Evolutionary conservation across 768 basidiomycete species (phyloP).

Genomic region (Trametes elegans): DNA sequence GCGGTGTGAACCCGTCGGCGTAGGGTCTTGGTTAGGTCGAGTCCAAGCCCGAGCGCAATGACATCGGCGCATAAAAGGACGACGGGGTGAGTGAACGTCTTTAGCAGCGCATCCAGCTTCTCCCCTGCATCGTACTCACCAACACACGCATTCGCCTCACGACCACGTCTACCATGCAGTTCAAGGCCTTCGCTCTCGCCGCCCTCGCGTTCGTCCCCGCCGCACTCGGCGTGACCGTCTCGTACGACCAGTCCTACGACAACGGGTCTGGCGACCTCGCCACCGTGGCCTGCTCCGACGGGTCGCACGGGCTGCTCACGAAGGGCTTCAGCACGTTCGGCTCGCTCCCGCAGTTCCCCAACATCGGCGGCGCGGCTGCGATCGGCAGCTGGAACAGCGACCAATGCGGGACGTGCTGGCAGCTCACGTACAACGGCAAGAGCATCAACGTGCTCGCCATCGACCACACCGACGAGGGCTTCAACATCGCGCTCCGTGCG

Average conservation of each 20-base stretch:
- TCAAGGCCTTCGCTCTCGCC: slow-evolving; percentile 21
- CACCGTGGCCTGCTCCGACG: slow-evolving; percentile 50
- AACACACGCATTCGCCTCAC: not conserved
- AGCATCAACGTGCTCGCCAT: slow-evolving; percentile 50
- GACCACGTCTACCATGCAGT: slow-evolving; percentile 25
- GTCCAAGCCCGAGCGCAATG: not conserved
- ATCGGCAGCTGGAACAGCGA: slow-evolving; percentile 49
- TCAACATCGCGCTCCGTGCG: slow-evolving; percentile 35
- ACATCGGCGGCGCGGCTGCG: slow-evolving; percentile 54
- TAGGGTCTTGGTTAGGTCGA: too few species aligned
- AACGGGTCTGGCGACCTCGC: slow-evolving; percentile 36
- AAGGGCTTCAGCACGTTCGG: slow-evolving; percentile 46
- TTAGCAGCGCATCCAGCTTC: slow-evolving; percentile 4
- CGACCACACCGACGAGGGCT: slow-evolving; percentile 42
- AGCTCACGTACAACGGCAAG: slow-evolving; percentile 46
- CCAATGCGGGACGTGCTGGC: slow-evolving; percentile 61
- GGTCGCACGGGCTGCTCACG: slow-evolving; percentile 47
- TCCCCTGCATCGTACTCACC: not conserved
- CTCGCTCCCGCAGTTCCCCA: slow-evolving; percentile 54
- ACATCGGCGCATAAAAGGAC: not conserved
- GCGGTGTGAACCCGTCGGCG: not conserved
- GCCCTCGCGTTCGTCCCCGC: slow-evolving; percentile 12
- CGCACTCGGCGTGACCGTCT: slow-evolving; percentile 25
- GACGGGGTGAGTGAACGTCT: not conserved
- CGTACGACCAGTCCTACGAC: slow-evolving; percentile 54